Evolutionary conservation across 768 basidiomycete species (phyloP), one percentile per base, ranked within the genome.

Genomic region (Paxillus involutus): DNA sequence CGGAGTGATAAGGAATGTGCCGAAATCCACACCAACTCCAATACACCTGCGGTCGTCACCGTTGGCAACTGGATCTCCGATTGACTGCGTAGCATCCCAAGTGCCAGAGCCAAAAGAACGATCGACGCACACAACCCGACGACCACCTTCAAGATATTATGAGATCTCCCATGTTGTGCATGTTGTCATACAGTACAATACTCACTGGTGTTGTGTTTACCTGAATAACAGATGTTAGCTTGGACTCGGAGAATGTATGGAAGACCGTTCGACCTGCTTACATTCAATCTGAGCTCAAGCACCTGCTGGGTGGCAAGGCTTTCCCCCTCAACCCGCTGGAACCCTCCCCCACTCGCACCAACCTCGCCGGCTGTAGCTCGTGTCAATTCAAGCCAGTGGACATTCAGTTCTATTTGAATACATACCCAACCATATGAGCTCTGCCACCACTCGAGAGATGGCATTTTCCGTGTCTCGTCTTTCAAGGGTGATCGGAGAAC

Each of bases 351-450:
- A n/a, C 36, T 37, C 11, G 12, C 11, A n/a, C 36, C 36, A n/a
- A 37, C 36, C 16, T 37, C 36, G 16, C 36, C 36, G 12, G 36
- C 36, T 37, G 11, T 12, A 37, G 16, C 11, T 13, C 9, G 21
- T 21, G 21, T 21, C 21, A 21, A 21, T 21, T 1, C 21, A 21
- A 21, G 21, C 21, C 21, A 21, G 21, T 21, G 21, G 21, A 21
- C 21, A 21, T 21, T 21, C 21, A 21, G 21, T 30, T 7, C 16
- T 37, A n/a, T 37, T 4, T 37, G 36, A 37, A n/a, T n/a, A 33
- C 44, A 57, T 24, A 57, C 58, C 51, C 13, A 52, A 9, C 58
- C 58, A 59, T 11, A 59, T 37, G 14, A 39, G 33, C 39, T 33
- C 29, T 7, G 58, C 58, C 42, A 51, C 24, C 3, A 33, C 11